Evolutionary conservation across 23 red algal genomes (phyloP), one percentile per base, ranked within the genome.

Genomic region (Gracilariopsis chorda): DNA sequence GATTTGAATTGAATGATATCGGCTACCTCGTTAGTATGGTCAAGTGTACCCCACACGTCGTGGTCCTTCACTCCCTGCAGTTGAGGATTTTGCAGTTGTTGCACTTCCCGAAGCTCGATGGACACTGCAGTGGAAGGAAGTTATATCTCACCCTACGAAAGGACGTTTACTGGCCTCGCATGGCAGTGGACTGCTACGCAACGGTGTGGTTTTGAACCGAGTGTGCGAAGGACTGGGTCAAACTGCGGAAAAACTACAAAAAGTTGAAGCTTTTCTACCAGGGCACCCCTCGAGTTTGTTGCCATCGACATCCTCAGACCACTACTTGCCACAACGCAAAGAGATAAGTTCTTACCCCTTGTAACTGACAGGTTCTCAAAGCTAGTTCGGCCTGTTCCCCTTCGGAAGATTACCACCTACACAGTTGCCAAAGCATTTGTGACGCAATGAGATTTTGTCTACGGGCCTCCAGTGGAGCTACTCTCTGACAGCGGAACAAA

Each of bases 181-280:
- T 61, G 77, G 44, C 77, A 72, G 24, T 58, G n/a, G 82, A 87
- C 59, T 70, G 62, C 16, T 87, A 74, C 51, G 82, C 62, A 23
- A 62, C 47, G 27, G 84, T 77, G n/a, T 3, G 29, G 33, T 23
- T 42, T 7, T 87, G 82, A 20, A 35, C 39, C 1, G 32, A 41
- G 13, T 77, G 65, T 39, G 65, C 0, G 0, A 76, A 53, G 36
- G 59, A 61, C 39, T 23, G 84, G 12, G 12, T 89, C 12, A 78
- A 2, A 0, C 67, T 77, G 9, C 70, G 84, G n/a, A 34, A 60
- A 25, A 59, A 76, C 17, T 55, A 9, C 4, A 89, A 62, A 14
- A 12, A 41, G 11, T n/a, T 89, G 84, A 76, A 78, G 19, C 30
- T 89, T 14, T 89, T 89, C 84, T 62, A 19, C 44, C 16, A 77